A percentile compares a stretch with the other conserved stretches of the same genome.
These are phyloP conservation scores for Hericium coralloides DNA, from an alignment of 768 basidiomycete species.

Conservation along the genomic window DNA sequence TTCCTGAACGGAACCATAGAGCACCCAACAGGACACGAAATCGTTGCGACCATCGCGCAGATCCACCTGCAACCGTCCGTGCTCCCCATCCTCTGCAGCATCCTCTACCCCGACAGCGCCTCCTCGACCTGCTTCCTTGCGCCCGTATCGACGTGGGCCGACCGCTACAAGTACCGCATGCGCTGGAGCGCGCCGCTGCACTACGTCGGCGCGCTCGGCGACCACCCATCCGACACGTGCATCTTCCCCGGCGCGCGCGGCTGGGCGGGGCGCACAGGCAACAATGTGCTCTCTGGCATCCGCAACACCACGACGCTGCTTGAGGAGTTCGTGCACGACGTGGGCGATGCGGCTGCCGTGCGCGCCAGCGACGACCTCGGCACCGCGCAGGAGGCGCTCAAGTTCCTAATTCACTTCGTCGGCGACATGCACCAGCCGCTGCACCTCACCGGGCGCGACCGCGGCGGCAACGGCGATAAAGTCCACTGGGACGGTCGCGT, in stretches of 20 bases:
- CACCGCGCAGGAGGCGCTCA: slow-evolving; percentile 69
- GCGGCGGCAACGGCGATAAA: slow-evolving; percentile 78
- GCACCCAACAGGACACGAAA: slow-evolving; percentile 62
- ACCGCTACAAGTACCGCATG: slow-evolving; percentile 42
- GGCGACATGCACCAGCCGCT: slow-evolving; percentile 94
- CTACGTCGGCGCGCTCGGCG: slow-evolving; percentile 65
- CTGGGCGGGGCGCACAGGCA: slow-evolving; percentile 49
- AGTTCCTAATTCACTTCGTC: slow-evolving; percentile 88
- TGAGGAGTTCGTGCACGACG: slow-evolving; percentile 33
- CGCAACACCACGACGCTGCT: slow-evolving; percentile 66
- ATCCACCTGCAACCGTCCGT: slow-evolving; percentile 77
- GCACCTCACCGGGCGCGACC: slow-evolving; percentile 80
- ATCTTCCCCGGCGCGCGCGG: slow-evolving; percentile 67
- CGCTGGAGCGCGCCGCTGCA: slow-evolving; percentile 70
- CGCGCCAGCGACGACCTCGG: slow-evolving; percentile 17
- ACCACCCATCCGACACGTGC: slow-evolving; percentile 72
- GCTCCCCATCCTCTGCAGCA: slow-evolving; percentile 53
- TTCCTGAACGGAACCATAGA: no score
- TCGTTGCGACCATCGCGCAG: slow-evolving; percentile 90
- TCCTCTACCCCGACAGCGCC: slow-evolving; percentile 43
- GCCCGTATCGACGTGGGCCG: slow-evolving; percentile 84
- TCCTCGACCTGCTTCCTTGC: slow-evolving; percentile 63
- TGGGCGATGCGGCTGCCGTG: slow-evolving; percentile 20
- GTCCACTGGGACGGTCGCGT: slow-evolving; percentile 64
- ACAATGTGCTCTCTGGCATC: slow-evolving; percentile 73